Conservation (phyloP, 768 basidiomycete species). For the Ramaria rubella region DNA sequence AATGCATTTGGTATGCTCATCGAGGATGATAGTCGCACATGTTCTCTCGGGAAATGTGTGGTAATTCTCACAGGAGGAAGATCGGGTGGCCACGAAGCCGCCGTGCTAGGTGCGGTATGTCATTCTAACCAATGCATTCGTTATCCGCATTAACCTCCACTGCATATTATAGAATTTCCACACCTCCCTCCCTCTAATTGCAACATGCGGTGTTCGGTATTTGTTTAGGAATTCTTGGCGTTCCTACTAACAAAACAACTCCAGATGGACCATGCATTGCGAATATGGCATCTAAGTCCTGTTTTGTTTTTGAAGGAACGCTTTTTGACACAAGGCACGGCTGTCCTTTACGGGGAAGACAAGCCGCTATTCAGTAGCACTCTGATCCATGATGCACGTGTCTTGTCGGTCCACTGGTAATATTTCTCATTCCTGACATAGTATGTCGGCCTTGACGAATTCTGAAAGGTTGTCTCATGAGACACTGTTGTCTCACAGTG, state of each 20-base stretch:
- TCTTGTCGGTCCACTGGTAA: constrained; percentile 61
- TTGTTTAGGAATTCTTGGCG: background rate
- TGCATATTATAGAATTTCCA: constrained; percentile 54
- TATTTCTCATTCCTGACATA: constrained; percentile 8
- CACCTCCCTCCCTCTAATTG: constrained; percentile 53
- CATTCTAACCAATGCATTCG: constrained; percentile 18
- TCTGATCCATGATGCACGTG: constrained; percentile 56
- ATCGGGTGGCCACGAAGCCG: constrained; percentile 67
- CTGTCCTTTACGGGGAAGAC: constrained; percentile 48
- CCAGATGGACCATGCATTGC: constrained; percentile 67
- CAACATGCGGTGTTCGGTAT: constrained; percentile 65
- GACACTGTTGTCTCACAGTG: constrained; percentile 27
- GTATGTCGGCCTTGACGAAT: background rate
- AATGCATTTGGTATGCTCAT: constrained; percentile 58
- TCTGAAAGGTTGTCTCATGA: constrained; percentile 49
- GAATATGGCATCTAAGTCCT: constrained; percentile 61
- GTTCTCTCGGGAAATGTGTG: constrained; percentile 51
- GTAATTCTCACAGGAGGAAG: constrained; percentile 60
- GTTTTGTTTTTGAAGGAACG: constrained; percentile 27
- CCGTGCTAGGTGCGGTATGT: constrained; percentile 59
- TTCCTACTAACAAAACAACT: background rate
- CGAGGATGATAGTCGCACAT: constrained; percentile 49
- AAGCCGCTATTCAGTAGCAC: constrained; percentile 71
- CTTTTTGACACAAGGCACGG: background rate
- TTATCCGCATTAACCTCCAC: background rate